Conservation (phyloP, 116 monocot genomes). For the Trichopus zeylanicus region DNA sequence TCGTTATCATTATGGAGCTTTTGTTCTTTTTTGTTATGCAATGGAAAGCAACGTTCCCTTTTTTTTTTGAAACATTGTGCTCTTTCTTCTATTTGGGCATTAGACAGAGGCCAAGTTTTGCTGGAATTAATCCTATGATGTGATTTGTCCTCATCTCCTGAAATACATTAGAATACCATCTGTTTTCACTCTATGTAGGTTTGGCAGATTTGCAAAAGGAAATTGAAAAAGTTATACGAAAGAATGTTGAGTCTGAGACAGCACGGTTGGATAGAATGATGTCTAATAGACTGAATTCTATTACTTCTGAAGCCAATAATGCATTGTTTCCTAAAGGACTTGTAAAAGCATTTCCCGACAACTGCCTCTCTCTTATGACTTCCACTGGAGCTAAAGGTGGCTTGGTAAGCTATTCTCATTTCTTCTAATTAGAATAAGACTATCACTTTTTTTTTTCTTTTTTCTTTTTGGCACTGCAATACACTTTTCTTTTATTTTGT, state of each 20-base stretch:
- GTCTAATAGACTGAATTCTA: slow-evolving; percentile 58
- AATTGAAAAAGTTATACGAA: slow-evolving; percentile 70
- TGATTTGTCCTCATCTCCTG: not conserved
- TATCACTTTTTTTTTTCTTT: not conserved
- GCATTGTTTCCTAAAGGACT: slow-evolving; percentile 62
- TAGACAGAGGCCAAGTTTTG: not conserved
- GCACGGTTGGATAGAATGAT: slow-evolving; percentile 67
- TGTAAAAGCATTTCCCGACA: slow-evolving; percentile 58
- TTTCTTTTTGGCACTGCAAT: no score
- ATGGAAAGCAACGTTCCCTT: no score
- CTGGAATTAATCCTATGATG: not conserved
- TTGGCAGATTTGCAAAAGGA: slow-evolving; percentile 45
- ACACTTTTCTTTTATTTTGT: no score
- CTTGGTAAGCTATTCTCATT: slow-evolving; percentile 36
- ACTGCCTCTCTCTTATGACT: slow-evolving; percentile 97
- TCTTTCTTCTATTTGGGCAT: not conserved
- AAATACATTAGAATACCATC: not conserved
- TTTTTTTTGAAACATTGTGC: not conserved
- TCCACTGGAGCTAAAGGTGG: slow-evolving; percentile 95
- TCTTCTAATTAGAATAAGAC: not conserved
- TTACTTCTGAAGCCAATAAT: slow-evolving; percentile 65
- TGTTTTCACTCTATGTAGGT: slow-evolving; percentile 27
- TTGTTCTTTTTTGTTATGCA: not conserved
- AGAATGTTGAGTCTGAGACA: slow-evolving; percentile 69
- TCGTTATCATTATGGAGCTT: no score